Evolutionary conservation across 768 basidiomycete species (phyloP).

Genomic region (Trametes cinnabarina): DNA sequence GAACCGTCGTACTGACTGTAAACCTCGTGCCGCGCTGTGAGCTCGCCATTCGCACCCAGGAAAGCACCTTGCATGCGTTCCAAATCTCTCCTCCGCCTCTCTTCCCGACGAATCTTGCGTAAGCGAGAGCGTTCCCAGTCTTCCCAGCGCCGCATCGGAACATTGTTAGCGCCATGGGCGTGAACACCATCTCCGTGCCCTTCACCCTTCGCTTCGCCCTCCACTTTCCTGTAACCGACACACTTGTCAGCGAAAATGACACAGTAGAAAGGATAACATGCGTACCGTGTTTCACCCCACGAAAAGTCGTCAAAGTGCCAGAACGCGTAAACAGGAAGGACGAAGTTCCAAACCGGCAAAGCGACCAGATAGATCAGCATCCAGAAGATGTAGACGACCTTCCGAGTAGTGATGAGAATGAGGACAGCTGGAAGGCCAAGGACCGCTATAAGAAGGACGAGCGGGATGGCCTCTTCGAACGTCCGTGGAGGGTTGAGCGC

Average conservation of each 20-base stretch:
- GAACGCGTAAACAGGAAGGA: conserved; percentile 93
- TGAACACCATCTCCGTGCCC: conserved; percentile 72
- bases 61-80: conserved; percentile 75
- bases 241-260: background rate
- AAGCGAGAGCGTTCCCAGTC: conserved; percentile 97
- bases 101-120: conserved; percentile 86
- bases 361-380: conserved; percentile 94
- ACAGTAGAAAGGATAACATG: too few relatives aligned
- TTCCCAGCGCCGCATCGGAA: conserved; percentile 98
- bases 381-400: conserved; percentile 96
- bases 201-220: conserved; percentile 80
- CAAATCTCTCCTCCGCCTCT: conserved; percentile 75
- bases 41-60: conserved; percentile 62
- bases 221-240: conserved; percentile 71
- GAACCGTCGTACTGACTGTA: conserved; percentile 67
- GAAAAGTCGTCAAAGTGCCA: conserved; percentile 99
- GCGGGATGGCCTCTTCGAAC: conserved; percentile 92
- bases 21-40: conserved; percentile 54
- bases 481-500: conserved; percentile 74
- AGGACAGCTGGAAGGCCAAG: conserved; percentile 91
- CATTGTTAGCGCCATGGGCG: conserved; percentile 49
- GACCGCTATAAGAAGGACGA: conserved; percentile 85
- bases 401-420: conserved; percentile 91
- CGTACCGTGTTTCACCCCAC: conserved; percentile 97
- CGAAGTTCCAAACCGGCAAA: conserved; percentile 94